Conservation (phyloP, 345 rosid species). For the Corchorus olitorius region DNA sequence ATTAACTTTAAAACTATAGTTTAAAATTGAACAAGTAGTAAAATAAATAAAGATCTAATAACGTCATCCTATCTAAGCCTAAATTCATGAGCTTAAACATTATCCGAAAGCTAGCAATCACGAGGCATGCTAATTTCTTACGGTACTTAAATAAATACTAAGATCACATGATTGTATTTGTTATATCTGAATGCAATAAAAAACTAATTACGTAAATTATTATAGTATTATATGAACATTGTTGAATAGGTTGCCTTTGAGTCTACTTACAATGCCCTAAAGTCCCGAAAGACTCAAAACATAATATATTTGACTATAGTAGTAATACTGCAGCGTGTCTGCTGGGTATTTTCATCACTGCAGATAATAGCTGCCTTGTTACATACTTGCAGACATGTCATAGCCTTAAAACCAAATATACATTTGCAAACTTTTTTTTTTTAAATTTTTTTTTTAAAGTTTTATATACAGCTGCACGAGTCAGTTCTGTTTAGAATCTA, state of each 20-base stretch:
- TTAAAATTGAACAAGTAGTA: neutral
- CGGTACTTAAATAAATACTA: neutral
- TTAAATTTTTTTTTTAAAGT: neutral
- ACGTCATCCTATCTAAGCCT: neutral
- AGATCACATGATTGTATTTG: neutral
- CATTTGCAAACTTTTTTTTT: neutral
- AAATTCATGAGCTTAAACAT: slow-evolving; percentile 1
- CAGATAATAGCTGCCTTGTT: slow-evolving; percentile 18
- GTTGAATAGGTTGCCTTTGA: slow-evolving; percentile 17
- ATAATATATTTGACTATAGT: neutral
- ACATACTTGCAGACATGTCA: slow-evolving; percentile 20
- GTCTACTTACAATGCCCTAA: slow-evolving; percentile 41
- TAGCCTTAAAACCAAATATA: too few species aligned
- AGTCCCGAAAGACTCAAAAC: slow-evolving; percentile 24
- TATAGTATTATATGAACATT: neutral
- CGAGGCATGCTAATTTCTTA: slow-evolving; percentile 10
- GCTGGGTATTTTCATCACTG: slow-evolving; percentile 16
- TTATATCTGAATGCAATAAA: neutral
- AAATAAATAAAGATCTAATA: neutral
- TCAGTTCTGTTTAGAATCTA: slow-evolving; percentile 11
- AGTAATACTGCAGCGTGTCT: slow-evolving; percentile 24
- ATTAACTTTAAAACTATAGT: too few species aligned
- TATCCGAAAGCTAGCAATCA: slow-evolving; percentile 18
- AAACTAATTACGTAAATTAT: neutral
- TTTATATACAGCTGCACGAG: neutral